These are phyloP conservation scores for Fagopyrum tataricum DNA, from an alignment of 148 eudicot genomes.

Conservation along the genomic window DNA sequence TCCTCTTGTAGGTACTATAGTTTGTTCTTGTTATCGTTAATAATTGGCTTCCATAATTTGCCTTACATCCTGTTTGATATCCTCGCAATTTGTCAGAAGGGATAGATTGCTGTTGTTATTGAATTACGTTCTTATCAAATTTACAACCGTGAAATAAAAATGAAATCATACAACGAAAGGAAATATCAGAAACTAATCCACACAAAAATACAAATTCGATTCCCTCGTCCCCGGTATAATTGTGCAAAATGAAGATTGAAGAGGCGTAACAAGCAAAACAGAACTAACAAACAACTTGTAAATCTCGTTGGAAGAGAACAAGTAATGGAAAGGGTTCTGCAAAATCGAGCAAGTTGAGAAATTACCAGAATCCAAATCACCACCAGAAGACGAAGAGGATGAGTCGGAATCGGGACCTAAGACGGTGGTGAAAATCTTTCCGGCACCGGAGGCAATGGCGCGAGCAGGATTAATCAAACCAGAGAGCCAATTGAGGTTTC, in stretches of 20 bases:
- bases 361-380: constrained; percentile 4
- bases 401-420: constrained; percentile 31
- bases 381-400: constrained; percentile 28
- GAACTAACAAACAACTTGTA: background rate
- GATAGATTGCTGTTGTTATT: background rate
- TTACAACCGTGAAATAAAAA: background rate
- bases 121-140: background rate
- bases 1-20: background rate
- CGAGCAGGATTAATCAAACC: constrained; percentile 61
- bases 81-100: background rate
- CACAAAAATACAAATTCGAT: background rate
- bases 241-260: background rate
- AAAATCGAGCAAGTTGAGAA: background rate
- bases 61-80: background rate
- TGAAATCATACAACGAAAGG: background rate
- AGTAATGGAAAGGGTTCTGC: background rate
- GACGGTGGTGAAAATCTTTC: constrained; percentile 42
- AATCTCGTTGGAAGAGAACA: background rate
- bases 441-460: constrained; percentile 63
- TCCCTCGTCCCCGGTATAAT: background rate
- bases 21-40: background rate
- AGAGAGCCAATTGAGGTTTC: constrained; percentile 48
- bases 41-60: background rate
- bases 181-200: background rate
- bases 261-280: background rate